phyloP scores from a whole-genome alignment of 176 grass and related monocot genomes.

The Thinopyrum elongatum region DNA sequence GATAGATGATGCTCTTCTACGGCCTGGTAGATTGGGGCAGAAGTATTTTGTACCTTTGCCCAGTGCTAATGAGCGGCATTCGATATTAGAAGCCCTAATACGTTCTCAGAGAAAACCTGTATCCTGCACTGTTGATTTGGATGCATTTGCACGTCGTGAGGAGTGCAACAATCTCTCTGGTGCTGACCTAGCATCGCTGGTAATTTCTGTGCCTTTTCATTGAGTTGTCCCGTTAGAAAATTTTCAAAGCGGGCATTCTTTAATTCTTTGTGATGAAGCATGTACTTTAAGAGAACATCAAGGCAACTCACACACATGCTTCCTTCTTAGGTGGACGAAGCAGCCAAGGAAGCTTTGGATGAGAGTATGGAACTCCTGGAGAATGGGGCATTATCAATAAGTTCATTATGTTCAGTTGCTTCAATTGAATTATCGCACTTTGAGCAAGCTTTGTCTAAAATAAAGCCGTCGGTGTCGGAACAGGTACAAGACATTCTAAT shows the following conservation, averaged over 20 bases:
- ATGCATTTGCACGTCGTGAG: constrained; percentile 39
- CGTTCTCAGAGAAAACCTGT: constrained; percentile 49
- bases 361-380: constrained; percentile 47
- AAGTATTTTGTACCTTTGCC: constrained; percentile 77
- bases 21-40: constrained; percentile 79
- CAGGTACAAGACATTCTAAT: constrained; percentile 43
- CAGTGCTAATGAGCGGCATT: constrained; percentile 45
- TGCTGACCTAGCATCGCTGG: constrained; percentile 75
- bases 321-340: constrained; percentile 69
- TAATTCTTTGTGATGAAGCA: not conserved
- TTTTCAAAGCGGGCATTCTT: not conserved
- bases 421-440: constrained; percentile 60
- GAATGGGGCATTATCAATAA: constrained; percentile 33
- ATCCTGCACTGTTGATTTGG: constrained; percentile 54
- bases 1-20: constrained; percentile 78
- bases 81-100: constrained; percentile 73
- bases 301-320: not conserved
- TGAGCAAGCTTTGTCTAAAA: constrained; percentile 54
- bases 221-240: not conserved
- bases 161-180: constrained; percentile 69
- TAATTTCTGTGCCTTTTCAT: constrained; percentile 28
- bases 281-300: not conserved
- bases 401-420: constrained; percentile 7
- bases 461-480: constrained; percentile 67
- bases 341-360: constrained; percentile 63